These are phyloP conservation scores for Thozetella sp. DNA, from an alignment of 495 filamentous ascomycete genomes.

Conservation along the genomic window DNA sequence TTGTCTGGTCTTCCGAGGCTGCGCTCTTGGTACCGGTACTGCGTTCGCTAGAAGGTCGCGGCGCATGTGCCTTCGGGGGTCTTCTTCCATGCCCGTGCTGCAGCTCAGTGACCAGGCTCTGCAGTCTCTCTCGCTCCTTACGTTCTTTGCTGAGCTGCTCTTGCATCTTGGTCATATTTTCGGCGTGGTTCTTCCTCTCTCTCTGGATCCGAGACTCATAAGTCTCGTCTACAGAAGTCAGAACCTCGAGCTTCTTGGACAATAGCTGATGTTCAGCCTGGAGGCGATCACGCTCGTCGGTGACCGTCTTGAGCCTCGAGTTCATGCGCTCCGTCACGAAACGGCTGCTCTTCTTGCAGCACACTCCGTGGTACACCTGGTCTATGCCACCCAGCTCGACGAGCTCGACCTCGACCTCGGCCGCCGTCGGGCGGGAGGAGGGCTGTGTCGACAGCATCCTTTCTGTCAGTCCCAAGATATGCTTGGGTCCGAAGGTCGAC, in stretches of 20 bases:
- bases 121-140: constrained; percentile 13
- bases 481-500: constrained; percentile 30
- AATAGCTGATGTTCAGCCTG: constrained; percentile 18
- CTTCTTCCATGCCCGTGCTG: background rate
- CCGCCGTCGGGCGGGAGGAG: constrained; percentile 23
- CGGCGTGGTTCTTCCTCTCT: constrained; percentile 17
- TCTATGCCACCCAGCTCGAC: constrained; percentile 39
- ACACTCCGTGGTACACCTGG: constrained; percentile 39
- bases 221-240: constrained; percentile 32
- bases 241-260: constrained; percentile 22
- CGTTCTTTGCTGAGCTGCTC: constrained; percentile 26
- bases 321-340: constrained; percentile 31
- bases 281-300: constrained; percentile 26
- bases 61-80: background rate
- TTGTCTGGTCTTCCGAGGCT: background rate
- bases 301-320: constrained; percentile 13
- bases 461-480: constrained; percentile 28
- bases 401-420: constrained; percentile 29
- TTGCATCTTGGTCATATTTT: constrained; percentile 20
- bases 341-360: constrained; percentile 34
- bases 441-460: constrained; percentile 31
- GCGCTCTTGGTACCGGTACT: background rate
- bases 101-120: constrained; percentile 16
- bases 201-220: constrained; percentile 28
- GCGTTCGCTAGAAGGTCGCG: background rate